Evolutionary conservation across 2,329 filamentous ascomycete species (phyloP).

Genomic region (Gaeumannomyces tritici): DNA sequence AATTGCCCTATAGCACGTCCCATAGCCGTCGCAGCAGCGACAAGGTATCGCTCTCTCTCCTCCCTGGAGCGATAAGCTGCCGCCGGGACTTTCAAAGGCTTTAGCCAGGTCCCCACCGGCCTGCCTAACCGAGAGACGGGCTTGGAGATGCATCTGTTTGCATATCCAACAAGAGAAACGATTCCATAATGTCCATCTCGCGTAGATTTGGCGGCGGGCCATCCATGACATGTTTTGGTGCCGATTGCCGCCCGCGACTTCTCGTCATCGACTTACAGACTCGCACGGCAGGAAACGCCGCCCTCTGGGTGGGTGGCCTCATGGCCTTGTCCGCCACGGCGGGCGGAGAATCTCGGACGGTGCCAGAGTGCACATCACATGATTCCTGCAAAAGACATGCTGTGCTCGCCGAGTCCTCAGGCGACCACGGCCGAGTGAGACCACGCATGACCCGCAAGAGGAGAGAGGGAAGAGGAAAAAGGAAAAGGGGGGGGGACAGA

Average conservation of each 20-base stretch:
- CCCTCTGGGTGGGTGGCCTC: background rate
- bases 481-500: no score
- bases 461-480: background rate
- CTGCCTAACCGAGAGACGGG: background rate
- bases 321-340: background rate
- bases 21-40: background rate
- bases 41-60: background rate
- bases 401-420: background rate
- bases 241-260: background rate
- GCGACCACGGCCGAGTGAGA: background rate
- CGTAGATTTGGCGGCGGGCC: background rate
- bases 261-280: background rate
- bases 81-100: background rate
- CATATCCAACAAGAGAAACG: background rate
- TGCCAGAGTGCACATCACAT: background rate
- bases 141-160: background rate
- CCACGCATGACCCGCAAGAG: background rate
- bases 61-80: background rate
- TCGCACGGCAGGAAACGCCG: background rate
- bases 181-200: background rate
- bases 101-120: background rate
- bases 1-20: background rate
- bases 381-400: background rate
- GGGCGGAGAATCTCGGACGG: background rate
- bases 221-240: background rate